These are phyloP conservation scores for Calycina herbarum DNA, from an alignment of 2,329 filamentous ascomycete species.

Conservation along the genomic window DNA sequence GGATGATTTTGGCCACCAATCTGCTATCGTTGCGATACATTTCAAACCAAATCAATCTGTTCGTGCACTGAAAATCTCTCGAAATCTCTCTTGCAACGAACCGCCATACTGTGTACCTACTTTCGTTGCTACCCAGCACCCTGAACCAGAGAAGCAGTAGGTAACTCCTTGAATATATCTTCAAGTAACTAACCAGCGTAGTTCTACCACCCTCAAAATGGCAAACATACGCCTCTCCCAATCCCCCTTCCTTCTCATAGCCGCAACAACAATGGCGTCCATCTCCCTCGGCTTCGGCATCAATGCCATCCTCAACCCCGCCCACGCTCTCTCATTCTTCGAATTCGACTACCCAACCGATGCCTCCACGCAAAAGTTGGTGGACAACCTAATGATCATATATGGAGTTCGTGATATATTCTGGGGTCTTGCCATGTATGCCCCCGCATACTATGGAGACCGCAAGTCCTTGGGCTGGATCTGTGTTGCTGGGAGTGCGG, in stretches of 20 bases:
- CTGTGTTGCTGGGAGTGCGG: constrained; percentile 42
- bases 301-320: constrained; percentile 39
- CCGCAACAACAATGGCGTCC: constrained; percentile 17
- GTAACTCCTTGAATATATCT: not conserved
- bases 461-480: constrained; percentile 45
- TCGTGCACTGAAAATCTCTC: too few relatives aligned
- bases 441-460: constrained; percentile 41
- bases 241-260: constrained; percentile 7
- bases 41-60: too few relatives aligned
- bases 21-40: too few relatives aligned
- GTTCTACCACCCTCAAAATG: not conserved
- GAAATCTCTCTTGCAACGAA: too few relatives aligned
- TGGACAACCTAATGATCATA: constrained; percentile 46
- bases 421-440: constrained; percentile 45
- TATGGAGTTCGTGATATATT: constrained; percentile 53
- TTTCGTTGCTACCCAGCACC: too few relatives aligned
- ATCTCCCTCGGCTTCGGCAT: constrained; percentile 40
- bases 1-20: too few relatives aligned
- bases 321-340: constrained; percentile 40
- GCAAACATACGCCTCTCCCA: constrained; percentile 10
- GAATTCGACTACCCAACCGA: constrained; percentile 35
- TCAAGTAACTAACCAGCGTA: not conserved
- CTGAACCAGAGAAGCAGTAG: not conserved
- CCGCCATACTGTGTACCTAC: too few relatives aligned
- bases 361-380: constrained; percentile 40